A percentile compares a stretch with the other conserved stretches of the same genome.
phyloP scores from a whole-genome alignment of 2,329 filamentous ascomycete species.

The Diaporthe citrichinensis region DNA sequence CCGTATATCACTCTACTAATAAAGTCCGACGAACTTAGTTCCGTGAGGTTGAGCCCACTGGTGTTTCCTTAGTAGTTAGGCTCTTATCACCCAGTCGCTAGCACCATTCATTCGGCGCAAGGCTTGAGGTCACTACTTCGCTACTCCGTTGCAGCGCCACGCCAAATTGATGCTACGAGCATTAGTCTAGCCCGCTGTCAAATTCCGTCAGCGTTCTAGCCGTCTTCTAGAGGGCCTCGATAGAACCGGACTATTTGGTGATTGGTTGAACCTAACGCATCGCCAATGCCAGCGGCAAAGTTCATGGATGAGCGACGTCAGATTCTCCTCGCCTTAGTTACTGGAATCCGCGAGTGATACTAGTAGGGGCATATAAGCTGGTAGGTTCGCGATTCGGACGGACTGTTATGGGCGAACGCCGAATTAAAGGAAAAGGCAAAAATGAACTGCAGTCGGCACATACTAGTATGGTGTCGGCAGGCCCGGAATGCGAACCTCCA shows the following conservation, averaged over 20 bases:
- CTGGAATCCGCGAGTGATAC: background rate
- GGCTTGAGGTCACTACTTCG: background rate
- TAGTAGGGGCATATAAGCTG: too few relatives aligned
- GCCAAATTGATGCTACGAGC: background rate
- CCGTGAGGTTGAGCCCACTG: background rate
- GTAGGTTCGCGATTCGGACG: background rate
- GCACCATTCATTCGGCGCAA: background rate
- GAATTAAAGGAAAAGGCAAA: background rate
- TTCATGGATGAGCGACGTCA: background rate
- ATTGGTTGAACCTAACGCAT: background rate
- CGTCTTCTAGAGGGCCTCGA: background rate
- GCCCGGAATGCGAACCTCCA: background rate
- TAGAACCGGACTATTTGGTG: background rate
- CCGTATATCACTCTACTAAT: too few relatives aligned
- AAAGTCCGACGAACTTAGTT: background rate
- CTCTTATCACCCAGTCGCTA: background rate
- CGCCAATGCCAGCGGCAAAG: background rate
- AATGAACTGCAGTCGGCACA: too few relatives aligned
- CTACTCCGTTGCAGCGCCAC: background rate
- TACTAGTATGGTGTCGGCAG: background rate
- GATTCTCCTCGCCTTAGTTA: background rate
- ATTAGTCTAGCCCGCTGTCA: background rate
- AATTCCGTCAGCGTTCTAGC: background rate
- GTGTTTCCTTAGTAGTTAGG: background rate
- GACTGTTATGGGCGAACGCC: background rate